Base-by-base conservation (phyloP, 2,329 filamentous ascomycete species). In the Diplodia corticola region DNA sequence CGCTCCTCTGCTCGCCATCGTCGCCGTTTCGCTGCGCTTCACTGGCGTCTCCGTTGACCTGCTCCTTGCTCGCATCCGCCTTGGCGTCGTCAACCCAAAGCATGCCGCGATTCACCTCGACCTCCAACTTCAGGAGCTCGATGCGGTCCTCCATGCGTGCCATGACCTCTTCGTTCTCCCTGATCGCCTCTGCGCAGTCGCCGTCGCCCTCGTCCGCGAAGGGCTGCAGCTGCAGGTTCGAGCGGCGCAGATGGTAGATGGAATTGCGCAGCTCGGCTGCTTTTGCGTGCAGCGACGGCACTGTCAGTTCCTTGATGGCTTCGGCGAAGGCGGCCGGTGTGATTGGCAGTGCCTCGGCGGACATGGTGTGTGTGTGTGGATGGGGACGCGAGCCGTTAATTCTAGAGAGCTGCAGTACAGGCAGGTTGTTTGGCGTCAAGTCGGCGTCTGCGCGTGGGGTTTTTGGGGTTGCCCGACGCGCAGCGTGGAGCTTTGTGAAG, bases 241-340 rank as follows among this genome's bases (percentile, higher is more conserved):
- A 91, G 76, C 88, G 88, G 72, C 89, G 85, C 28, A 93, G 87
- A 77, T 93, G 90, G 26, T 85, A 83, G 74, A 93, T 89, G 71
- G 84, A 87, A 83, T 92, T 93, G 75, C 86, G 87, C 68, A 93
- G 83, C 77, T 93, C 91, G 74, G 90, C 85, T 67, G 89, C 86
- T 78, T 93, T 93, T 77, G 90, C 83, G 78, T 90, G 88, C 6
- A 93, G 87, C 66, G 84, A 84, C 69, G 85, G 83, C 70, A 89
- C 76, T 48, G 89, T 86, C 65, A 93, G 87, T 68, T 88, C 85
- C 70, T 84, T 81, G 70, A 93, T 83, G 26, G 91, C 91, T 68
- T 82, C 80, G 73, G 88, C 86, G 80, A 91, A 92, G 74, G 85
- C 85, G 20, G 81, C 76, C 28, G 87, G 80, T 53, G 84, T 79